These are phyloP conservation scores for Arachnomyces sp. DNA, from an alignment of 2,329 filamentous ascomycete species.

Conservation along the genomic window DNA sequence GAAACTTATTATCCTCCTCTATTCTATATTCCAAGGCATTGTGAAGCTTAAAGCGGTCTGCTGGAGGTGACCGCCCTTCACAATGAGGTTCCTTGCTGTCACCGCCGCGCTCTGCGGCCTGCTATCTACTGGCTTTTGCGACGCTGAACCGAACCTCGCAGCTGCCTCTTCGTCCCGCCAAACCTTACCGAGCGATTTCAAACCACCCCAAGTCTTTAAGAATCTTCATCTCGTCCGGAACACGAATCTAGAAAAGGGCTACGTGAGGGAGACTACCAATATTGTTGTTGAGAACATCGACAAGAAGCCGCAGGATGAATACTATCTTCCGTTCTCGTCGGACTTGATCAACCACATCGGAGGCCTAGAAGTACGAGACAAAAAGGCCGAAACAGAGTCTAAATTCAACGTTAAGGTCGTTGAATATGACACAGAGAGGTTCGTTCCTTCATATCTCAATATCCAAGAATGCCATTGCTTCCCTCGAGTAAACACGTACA, in stretches of 20 bases:
- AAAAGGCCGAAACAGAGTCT: slow-evolving; percentile 64
- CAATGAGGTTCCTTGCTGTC: slow-evolving; percentile 35
- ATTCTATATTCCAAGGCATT: slow-evolving; percentile 14
- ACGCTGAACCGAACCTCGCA: slow-evolving; percentile 21
- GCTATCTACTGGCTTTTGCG: slow-evolving; percentile 26
- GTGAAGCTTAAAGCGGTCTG: slow-evolving; percentile 20
- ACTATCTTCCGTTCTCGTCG: slow-evolving; percentile 80
- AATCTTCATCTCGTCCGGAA: slow-evolving; percentile 86
- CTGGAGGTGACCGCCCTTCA: slow-evolving; percentile 21
- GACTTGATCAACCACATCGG: slow-evolving; percentile 70
- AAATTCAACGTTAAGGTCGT: slow-evolving; percentile 59
- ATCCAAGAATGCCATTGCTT: slow-evolving; percentile 47
- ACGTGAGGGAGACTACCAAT: slow-evolving; percentile 83
- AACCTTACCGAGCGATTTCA: slow-evolving; percentile 50
- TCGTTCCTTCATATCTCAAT: slow-evolving; percentile 35
- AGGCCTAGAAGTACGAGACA: slow-evolving; percentile 84
- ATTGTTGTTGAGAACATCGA: slow-evolving; percentile 88
- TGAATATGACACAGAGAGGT: slow-evolving; percentile 41
- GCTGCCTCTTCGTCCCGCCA: slow-evolving; percentile 24
- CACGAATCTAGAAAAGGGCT: slow-evolving; percentile 88
- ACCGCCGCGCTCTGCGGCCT: slow-evolving; percentile 29
- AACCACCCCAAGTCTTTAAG: slow-evolving; percentile 83
- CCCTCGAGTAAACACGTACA: too few species aligned
- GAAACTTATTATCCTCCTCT: slow-evolving; percentile 9
- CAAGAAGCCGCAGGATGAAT: slow-evolving; percentile 71